Evolutionary conservation across 176 grass and related monocot genomes (phyloP), one percentile per base, ranked within the genome.

Genomic region (Carex scoparia): DNA sequence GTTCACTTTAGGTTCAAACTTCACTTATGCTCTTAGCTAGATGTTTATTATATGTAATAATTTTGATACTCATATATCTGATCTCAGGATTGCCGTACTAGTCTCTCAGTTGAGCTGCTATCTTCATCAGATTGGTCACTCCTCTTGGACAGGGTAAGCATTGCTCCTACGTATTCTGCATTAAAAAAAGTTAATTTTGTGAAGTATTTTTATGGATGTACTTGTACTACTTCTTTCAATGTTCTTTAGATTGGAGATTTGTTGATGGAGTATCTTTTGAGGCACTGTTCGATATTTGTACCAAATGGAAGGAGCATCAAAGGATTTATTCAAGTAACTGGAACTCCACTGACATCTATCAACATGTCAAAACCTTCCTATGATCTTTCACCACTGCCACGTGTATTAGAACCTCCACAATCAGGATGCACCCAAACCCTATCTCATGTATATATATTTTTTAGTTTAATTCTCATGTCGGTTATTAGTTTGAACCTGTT

Each of bases 81-180:
- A 48, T 81, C 35, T 40, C 80, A 68, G 80, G 19, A 65, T 49
- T 51, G 40, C 56, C 3, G n/a, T 83, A 68, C 80, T 11, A 68
- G 61, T 18, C 80, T 83, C 44, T 83, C 80, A 30, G n/a, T 63
- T 38, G 60, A 83, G 32, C 19, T 83, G 5, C 61, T 83, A 16
- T 83, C 59, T 67, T 83, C 61, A 49, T 53, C 80, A 49, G 80
- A 68, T 83, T 83, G 80, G 80, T 83, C 59, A 68, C 80, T 83
- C 27, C 42, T 83, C 28, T 66, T 83, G 40, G 62, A 83, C 33
- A 64, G 80, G 64, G 80, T 83, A 83, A 68, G 61, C 11, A 49
- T 83, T 68, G 71, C 13, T 27, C 71, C 42, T 75, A 75, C 13
- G 10, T 75, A 10, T 75, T 75, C 58, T 1, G 4, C 2, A 11